Evolutionary conservation across 192 early-diverging fungal species (phyloP).

Genomic region (Umbelopsis sp.): DNA sequence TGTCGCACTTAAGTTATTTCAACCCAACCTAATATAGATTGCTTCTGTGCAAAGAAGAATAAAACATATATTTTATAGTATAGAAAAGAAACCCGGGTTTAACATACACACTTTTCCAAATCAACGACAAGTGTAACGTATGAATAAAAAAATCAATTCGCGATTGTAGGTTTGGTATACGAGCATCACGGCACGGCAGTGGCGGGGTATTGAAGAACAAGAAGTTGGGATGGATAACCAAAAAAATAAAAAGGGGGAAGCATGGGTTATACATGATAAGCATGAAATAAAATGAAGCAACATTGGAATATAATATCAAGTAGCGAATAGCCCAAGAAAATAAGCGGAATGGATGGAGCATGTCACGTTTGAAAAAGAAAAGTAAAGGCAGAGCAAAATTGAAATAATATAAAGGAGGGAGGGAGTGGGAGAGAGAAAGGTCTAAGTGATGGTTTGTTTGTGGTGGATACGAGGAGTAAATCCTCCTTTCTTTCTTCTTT

Average conservation of each 20-base stretch:
- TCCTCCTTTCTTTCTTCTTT: too few species aligned
- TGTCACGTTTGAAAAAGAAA: background rate
- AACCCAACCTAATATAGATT: background rate
- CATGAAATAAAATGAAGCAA: too few species aligned
- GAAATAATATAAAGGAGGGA: background rate
- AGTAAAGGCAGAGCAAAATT: background rate
- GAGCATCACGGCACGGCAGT: constrained; percentile 16
- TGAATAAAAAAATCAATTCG: background rate
- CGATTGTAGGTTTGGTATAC: constrained; percentile 2
- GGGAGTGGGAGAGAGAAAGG: background rate
- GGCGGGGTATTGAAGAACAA: constrained; percentile 12
- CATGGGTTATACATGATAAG: constrained; percentile 10
- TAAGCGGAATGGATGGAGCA: background rate
- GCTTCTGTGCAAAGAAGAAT: too few species aligned
- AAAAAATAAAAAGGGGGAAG: background rate
- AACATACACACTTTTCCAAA: background rate
- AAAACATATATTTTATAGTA: background rate
- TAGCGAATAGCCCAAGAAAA: background rate
- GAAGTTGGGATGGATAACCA: too few species aligned
- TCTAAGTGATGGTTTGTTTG: background rate
- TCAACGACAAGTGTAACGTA: background rate
- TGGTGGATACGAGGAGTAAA: background rate
- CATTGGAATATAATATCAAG: too few species aligned
- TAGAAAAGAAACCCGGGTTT: too few species aligned
- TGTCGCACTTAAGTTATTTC: background rate